Evolutionary conservation across 768 basidiomycete genomes (phyloP).

Genomic region (Suillus subalutaceus): DNA sequence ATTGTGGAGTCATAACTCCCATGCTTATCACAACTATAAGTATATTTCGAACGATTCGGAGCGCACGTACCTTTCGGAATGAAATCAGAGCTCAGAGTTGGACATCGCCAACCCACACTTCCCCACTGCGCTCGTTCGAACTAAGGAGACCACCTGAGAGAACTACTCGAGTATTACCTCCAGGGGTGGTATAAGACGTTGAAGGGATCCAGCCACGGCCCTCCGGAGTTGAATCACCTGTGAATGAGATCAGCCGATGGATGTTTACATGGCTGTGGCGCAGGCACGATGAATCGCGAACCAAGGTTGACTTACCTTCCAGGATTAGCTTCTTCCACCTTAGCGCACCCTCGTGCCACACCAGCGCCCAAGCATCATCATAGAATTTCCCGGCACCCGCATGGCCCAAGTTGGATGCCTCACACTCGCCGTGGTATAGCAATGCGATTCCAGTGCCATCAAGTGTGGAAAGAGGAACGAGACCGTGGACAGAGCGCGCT

Average conservation of each 20-base stretch:
- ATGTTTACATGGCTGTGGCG: background rate
- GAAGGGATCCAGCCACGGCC: constrained; percentile 48
- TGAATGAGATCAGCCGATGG: background rate
- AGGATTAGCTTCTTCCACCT: constrained; percentile 30
- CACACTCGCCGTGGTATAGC: constrained; percentile 41
- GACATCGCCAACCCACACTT: constrained; percentile 45
- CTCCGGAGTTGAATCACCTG: constrained; percentile 25
- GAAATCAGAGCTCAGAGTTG: constrained; percentile 14
- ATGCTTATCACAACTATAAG: background rate
- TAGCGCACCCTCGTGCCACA: constrained; percentile 20
- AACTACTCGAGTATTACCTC: constrained; percentile 31
- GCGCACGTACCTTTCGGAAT: background rate
- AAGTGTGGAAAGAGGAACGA: constrained; percentile 26
- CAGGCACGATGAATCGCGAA: background rate
- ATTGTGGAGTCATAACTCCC: background rate
- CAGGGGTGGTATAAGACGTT: constrained; percentile 25
- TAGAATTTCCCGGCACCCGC: constrained; percentile 44
- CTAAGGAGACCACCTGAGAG: constrained; percentile 45
- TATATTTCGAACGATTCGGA: background rate
- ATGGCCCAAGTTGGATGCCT: constrained; percentile 39
- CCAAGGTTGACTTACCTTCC: constrained; percentile 9
- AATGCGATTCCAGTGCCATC: constrained; percentile 26
- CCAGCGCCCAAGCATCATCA: constrained; percentile 41
- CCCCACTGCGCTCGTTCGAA: constrained; percentile 43
- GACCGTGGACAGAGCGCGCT: constrained; percentile 38